A percentile compares a stretch with the other conserved stretches of the same genome.
These are phyloP conservation scores for Aspergillus sp. DNA, from an alignment of 2,329 filamentous ascomycete genomes.

Conservation along the genomic window DNA sequence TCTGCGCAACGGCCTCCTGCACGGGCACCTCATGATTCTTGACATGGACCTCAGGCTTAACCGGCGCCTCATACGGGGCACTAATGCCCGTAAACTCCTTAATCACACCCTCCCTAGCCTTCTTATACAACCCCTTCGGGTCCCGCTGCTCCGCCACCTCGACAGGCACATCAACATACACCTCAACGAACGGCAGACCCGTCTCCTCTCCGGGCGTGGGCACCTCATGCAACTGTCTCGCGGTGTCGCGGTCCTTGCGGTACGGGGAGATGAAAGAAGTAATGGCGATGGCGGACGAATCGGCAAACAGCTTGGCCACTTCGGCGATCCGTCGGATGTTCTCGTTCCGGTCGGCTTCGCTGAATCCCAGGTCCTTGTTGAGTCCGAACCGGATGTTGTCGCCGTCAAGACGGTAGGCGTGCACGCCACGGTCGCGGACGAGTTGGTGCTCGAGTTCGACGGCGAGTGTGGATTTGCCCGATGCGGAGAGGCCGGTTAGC, in stretches of 20 bases:
- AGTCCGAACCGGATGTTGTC: constrained; percentile 98
- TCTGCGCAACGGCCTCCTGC: constrained; percentile 83
- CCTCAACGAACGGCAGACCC: constrained; percentile 85
- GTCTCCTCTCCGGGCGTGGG: constrained; percentile 59
- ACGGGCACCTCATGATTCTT: constrained; percentile 78
- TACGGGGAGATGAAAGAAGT: constrained; percentile 98
- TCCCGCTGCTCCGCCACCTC: constrained; percentile 93
- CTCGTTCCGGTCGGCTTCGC: constrained; percentile 89
- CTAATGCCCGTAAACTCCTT: constrained; percentile 97
- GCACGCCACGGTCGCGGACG: constrained; percentile 68
- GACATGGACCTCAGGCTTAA: constrained; percentile 83
- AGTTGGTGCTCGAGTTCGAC: constrained; percentile 97
- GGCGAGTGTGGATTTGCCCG: constrained; percentile 95
- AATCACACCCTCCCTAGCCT: constrained; percentile 89
- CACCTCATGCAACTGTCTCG: constrained; percentile 74
- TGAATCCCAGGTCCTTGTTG: constrained; percentile 97
- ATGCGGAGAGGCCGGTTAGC: constrained; percentile 95
- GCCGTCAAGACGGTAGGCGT: constrained; percentile 91
- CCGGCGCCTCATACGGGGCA: constrained; percentile 89
- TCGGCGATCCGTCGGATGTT: constrained; percentile 97
- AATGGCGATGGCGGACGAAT: constrained; percentile 81
- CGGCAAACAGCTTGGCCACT: constrained; percentile 95
- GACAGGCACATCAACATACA: constrained; percentile 87
- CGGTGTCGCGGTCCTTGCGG: constrained; percentile 78
- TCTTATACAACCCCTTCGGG: constrained; percentile 97